phyloP scores from a whole-genome alignment of 179 eudicot genomes.

The Spergularia azorica region DNA sequence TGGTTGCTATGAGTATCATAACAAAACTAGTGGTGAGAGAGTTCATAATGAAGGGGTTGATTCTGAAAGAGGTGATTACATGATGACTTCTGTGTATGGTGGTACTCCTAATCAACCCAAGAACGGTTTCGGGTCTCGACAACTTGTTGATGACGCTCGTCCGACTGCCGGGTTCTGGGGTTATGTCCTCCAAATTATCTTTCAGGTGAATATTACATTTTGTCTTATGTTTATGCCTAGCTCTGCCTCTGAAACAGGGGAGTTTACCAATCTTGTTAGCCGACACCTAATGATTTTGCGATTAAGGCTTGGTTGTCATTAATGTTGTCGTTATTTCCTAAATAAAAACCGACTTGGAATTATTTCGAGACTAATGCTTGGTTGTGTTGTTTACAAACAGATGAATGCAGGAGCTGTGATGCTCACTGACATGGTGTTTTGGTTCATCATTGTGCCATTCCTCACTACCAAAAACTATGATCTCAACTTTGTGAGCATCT shows the following conservation, averaged over 20 bases:
- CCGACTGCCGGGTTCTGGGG: slow-evolving; percentile 75
- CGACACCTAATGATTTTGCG: no score
- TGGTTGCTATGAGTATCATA: slow-evolving; percentile 71
- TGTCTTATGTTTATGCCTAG: background rate
- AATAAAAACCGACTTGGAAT: no score
- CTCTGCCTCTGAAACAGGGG: slow-evolving; percentile 23
- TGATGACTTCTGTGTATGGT: slow-evolving; percentile 5
- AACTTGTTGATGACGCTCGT: slow-evolving; percentile 35
- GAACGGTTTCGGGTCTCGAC: slow-evolving; percentile 6
- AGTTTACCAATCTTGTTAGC: no score
- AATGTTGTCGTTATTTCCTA: no score
- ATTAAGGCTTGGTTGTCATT: no score
- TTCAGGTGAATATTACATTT: slow-evolving; percentile 55
- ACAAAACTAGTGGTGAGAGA: slow-evolving; percentile 41
- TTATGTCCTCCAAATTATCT: slow-evolving; percentile 73
- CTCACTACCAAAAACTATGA: slow-evolving; percentile 52
- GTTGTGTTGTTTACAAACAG: slow-evolving; percentile 27
- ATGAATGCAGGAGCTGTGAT: slow-evolving; percentile 84
- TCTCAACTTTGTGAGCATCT: slow-evolving; percentile 71
- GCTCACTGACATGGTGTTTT: slow-evolving; percentile 81
- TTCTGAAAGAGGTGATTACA: slow-evolving; percentile 47
- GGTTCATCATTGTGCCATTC: slow-evolving; percentile 81
- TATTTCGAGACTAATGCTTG: background rate
- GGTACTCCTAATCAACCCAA: slow-evolving; percentile 20
- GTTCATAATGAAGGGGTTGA: slow-evolving; percentile 42